These are phyloP conservation scores for Mucor sp. DNA, from an alignment of 371 early-diverging fungal species.

Conservation along the genomic window DNA sequence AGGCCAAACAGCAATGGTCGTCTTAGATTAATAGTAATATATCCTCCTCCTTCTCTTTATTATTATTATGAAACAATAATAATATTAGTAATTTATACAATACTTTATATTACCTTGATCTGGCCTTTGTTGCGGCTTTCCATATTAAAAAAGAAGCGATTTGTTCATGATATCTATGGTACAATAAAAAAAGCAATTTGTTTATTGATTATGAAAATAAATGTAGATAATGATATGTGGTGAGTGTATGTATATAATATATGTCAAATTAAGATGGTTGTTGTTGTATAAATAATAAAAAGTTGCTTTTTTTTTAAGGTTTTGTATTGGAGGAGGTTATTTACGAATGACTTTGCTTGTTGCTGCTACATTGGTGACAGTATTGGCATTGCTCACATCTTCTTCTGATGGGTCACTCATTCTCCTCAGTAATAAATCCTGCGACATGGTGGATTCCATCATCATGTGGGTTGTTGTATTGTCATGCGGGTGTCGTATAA, in stretches of 20 bases:
- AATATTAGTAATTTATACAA: too few relatives aligned
- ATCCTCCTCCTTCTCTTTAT: too few relatives aligned
- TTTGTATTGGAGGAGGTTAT: too few relatives aligned
- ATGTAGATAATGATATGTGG: background rate
- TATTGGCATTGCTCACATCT: background rate
- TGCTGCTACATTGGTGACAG: background rate
- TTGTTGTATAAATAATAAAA: background rate
- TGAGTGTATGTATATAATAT: background rate
- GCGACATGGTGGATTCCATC: slow-evolving; percentile 16
- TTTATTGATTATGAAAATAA: too few relatives aligned
- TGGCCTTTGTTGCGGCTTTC: too few relatives aligned
- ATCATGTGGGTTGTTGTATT: background rate
- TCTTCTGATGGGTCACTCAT: slow-evolving; percentile 10
- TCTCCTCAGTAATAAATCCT: slow-evolving; percentile 16
- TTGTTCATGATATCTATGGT: too few relatives aligned
- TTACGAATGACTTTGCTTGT: background rate
- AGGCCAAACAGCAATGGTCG: too few relatives aligned
- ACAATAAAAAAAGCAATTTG: too few relatives aligned
- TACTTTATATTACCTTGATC: too few relatives aligned
- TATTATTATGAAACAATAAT: too few relatives aligned
- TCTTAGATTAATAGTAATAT: too few relatives aligned
- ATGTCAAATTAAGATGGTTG: background rate
- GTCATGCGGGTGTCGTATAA: slow-evolving; percentile 13
- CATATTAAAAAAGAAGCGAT: too few relatives aligned
- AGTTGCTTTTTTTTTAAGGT: background rate